Conservation (phyloP, 1,139 yeast genomes). For the Diutina neorugosa region DNA sequence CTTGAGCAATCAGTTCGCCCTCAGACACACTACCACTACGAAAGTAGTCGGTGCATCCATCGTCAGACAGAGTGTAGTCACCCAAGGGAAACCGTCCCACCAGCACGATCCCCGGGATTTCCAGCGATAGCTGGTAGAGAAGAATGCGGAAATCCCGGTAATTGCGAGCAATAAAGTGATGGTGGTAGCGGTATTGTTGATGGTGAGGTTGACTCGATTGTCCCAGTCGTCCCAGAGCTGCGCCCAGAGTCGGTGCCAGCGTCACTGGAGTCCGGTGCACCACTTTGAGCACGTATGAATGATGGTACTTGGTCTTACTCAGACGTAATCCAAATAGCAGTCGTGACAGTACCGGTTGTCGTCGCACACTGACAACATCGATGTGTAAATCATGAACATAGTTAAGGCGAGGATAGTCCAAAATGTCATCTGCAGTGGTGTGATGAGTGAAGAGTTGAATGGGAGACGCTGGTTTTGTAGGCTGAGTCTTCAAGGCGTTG, state of each 20-base stretch:
- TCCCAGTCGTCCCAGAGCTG: background rate
- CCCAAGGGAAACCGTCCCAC: background rate
- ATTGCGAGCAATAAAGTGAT: background rate
- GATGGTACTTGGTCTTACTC: background rate
- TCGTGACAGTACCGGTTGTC: background rate
- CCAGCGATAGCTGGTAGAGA: background rate
- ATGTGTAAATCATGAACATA: background rate
- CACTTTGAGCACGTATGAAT: background rate
- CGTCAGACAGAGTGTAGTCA: background rate
- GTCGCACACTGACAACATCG: background rate
- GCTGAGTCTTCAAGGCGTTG: slow-evolving; percentile 24
- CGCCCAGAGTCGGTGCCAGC: background rate
- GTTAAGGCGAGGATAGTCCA: background rate
- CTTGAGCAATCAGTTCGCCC: background rate
- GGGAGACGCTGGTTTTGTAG: slow-evolving; percentile 26
- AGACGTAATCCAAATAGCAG: background rate
- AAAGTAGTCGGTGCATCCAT: background rate
- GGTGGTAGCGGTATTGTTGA: background rate
- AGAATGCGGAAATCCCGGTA: background rate
- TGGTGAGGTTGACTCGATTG: background rate
- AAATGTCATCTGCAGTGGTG: background rate
- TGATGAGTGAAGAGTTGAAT: background rate
- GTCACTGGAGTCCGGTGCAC: background rate
- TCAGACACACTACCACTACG: background rate
- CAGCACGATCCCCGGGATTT: background rate